Evolutionary conservation across 2,329 filamentous ascomycete genomes (phyloP).

Genomic region (Epichloe glyceriae): DNA sequence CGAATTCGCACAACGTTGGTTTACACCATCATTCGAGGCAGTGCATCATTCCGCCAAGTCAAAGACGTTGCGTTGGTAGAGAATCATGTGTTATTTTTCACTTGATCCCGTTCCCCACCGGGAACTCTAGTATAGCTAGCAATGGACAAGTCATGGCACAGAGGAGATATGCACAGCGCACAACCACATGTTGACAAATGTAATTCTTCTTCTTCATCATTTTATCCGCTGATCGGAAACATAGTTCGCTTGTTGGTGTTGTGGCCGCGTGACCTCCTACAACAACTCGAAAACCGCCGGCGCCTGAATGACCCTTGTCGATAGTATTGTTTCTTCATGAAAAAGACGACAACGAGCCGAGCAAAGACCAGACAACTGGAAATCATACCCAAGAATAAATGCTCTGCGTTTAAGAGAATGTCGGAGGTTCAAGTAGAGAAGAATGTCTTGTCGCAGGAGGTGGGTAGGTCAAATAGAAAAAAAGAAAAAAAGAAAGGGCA

Average conservation of each 20-base stretch:
- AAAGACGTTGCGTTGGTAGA: too few species aligned
- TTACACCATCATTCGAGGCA: too few species aligned
- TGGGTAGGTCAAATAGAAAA: background rate
- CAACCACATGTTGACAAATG: background rate
- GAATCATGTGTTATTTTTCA: too few species aligned
- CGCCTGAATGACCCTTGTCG: background rate
- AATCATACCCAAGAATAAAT: background rate
- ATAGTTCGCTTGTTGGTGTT: background rate
- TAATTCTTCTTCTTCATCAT: background rate
- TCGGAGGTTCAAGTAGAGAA: background rate
- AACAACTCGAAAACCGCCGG: background rate
- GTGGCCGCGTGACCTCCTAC: background rate
- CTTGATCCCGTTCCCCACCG: too few species aligned
- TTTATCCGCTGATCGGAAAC: background rate
- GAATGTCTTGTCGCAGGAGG: background rate
- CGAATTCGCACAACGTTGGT: too few species aligned
- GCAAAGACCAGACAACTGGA: background rate
- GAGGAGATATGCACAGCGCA: background rate
- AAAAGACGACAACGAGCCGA: background rate
- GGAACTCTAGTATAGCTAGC: background rate
- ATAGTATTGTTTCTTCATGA: background rate
- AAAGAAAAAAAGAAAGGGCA: background rate
- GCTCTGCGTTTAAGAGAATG: background rate
- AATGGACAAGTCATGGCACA: background rate
- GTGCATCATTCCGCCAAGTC: too few species aligned